Conservation (phyloP, 106 monocot species). For the Phalaenopsis aphrodite region DNA sequence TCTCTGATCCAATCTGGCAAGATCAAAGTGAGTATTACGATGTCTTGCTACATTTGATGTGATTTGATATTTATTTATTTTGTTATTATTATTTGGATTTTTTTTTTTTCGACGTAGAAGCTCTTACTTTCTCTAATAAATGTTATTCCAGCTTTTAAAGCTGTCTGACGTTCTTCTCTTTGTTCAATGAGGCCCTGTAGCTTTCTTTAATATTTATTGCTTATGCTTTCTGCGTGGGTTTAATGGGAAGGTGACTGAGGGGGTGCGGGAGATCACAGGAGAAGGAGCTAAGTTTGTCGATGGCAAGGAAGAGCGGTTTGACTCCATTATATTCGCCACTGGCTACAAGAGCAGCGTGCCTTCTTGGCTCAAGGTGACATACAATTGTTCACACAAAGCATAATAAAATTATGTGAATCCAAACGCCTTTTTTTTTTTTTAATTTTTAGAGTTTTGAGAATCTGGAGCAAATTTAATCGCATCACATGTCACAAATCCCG, state of each 20-base stretch:
- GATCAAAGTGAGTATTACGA: slow-evolving; percentile 39
- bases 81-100: background rate
- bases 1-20: slow-evolving; percentile 68
- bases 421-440: background rate
- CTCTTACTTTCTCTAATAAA: slow-evolving; percentile 1
- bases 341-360: slow-evolving; percentile 95
- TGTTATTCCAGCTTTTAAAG: slow-evolving; percentile 3
- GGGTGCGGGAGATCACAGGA: slow-evolving; percentile 67
- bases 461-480: too few relatives aligned
- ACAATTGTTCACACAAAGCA: too few relatives aligned
- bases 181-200: background rate
- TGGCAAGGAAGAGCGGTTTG: slow-evolving; percentile 75
- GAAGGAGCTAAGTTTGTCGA: slow-evolving; percentile 69
- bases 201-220: background rate
- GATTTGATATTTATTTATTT: background rate
- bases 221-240: background rate
- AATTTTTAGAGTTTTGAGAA: too few relatives aligned
- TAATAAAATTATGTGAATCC: too few relatives aligned
- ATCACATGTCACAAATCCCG: too few relatives aligned
- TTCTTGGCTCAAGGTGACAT: slow-evolving; percentile 81
- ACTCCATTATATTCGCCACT: slow-evolving; percentile 78
- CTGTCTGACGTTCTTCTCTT: background rate
- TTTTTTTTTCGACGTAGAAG: background rate
- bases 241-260: slow-evolving; percentile 51
- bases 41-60: background rate